Conservation (phyloP, 805 yeast genomes). For the Nakazawaea pomicola region DNA sequence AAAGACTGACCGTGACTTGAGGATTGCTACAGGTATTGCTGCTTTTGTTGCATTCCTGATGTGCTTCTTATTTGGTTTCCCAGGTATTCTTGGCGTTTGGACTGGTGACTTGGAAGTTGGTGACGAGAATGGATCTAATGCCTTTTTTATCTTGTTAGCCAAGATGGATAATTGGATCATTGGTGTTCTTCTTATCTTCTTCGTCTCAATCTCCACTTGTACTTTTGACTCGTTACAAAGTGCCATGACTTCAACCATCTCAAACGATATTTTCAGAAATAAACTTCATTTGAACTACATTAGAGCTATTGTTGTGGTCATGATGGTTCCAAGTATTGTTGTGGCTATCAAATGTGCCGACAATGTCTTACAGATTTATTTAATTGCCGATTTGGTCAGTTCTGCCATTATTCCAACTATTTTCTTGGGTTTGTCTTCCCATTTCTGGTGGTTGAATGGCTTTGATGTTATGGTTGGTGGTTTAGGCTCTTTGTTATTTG, state of each 20-base stretch:
- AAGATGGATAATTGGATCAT: constrained; percentile 82
- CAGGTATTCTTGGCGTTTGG: constrained; percentile 92
- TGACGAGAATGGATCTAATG: constrained; percentile 56
- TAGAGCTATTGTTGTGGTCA: constrained; percentile 62
- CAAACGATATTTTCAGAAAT: constrained; percentile 87
- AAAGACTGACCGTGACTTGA: constrained; percentile 65
- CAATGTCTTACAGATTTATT: constrained; percentile 77
- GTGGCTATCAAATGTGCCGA: constrained; percentile 80
- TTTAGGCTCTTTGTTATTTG: constrained; percentile 72
- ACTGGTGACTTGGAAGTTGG: constrained; percentile 56
- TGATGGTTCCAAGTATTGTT: constrained; percentile 84
- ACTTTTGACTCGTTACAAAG: constrained; percentile 87
- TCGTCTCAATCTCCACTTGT: constrained; percentile 73
- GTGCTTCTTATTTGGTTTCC: constrained; percentile 68
- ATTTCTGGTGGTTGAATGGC: constrained; percentile 67
- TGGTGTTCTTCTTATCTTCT: constrained; percentile 76
- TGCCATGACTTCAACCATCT: constrained; percentile 81
- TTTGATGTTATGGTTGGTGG: constrained; percentile 83
- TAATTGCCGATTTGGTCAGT: constrained; percentile 87
- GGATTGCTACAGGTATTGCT: constrained; percentile 73
- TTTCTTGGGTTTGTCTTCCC: constrained; percentile 68
- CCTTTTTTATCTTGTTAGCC: constrained; percentile 66
- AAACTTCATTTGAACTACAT: constrained; percentile 61
- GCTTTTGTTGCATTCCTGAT: constrained; percentile 58
- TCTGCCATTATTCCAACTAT: constrained; percentile 82